Percentiles rank a stretch among this genome's conserved stretches.
These are phyloP conservation scores for Yarrowia sp. DNA, from an alignment of 805 yeast genomes.

Conservation along the genomic window DNA sequence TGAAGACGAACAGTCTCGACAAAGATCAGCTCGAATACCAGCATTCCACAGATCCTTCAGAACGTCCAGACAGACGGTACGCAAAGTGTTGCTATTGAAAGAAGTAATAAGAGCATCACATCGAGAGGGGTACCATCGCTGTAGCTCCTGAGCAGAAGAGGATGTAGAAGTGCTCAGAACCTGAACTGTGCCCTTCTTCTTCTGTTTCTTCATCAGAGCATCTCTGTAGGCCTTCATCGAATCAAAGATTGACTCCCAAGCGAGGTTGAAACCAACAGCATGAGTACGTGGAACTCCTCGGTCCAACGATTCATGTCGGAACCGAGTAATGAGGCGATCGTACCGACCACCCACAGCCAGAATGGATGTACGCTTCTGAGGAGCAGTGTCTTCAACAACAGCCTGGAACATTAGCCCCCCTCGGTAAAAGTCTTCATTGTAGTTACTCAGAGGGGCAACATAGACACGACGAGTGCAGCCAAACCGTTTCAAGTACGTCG, in stretches of 20 bases:
- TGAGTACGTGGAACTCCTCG: constrained; percentile 52
- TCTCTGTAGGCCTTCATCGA: constrained; percentile 53
- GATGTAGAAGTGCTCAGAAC: constrained; percentile 26
- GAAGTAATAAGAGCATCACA: constrained; percentile 85
- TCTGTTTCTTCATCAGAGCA: constrained; percentile 40
- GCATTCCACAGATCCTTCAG: constrained; percentile 72
- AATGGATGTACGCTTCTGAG: constrained; percentile 48
- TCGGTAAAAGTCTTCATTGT: constrained; percentile 77
- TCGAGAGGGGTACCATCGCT: constrained; percentile 61
- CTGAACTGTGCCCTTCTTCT: constrained; percentile 45
- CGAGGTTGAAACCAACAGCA: constrained; percentile 88
- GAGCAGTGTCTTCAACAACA: constrained; percentile 61
- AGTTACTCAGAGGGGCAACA: constrained; percentile 83
- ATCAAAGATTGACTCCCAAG: constrained; percentile 69
- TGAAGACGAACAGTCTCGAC: constrained; percentile 49
- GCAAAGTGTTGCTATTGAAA: constrained; percentile 62
- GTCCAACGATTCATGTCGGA: constrained; percentile 63
- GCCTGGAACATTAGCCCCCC: constrained; percentile 91
- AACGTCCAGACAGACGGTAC: constrained; percentile 68
- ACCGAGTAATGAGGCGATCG: constrained; percentile 70
- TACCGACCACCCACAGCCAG: constrained; percentile 96
- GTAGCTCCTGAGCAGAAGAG: constrained; percentile 23
- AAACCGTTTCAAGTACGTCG: constrained; percentile 60
- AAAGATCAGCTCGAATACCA: constrained; percentile 80
- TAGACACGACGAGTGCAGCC: constrained; percentile 65